phyloP scores from a whole-genome alignment of 2,329 filamentous ascomycete genomes.

The Fusarium beomiforme region DNA sequence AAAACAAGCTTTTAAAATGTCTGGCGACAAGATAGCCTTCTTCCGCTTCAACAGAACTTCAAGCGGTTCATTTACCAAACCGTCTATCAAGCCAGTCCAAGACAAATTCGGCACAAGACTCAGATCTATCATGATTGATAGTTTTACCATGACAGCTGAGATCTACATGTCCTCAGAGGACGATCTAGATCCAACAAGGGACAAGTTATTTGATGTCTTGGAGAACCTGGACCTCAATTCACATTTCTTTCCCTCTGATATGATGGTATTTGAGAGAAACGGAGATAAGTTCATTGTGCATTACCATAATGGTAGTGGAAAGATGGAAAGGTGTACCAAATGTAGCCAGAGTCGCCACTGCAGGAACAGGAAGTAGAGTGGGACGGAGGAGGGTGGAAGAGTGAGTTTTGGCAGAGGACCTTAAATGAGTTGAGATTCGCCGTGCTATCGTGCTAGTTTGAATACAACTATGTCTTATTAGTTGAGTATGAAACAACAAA shows the following conservation, averaged over 20 bases:
- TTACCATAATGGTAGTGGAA: not conserved
- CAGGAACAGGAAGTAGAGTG: not conserved
- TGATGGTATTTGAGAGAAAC: not conserved
- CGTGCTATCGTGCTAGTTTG: not conserved
- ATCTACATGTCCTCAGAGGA: not conserved
- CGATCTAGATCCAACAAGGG: not conserved
- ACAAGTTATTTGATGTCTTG: not conserved
- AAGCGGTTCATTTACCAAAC: not conserved
- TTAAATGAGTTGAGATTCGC: too few relatives aligned
- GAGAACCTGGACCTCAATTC: not conserved
- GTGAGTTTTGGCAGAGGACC: not conserved
- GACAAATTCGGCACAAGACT: not conserved
- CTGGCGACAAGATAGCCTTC: not conserved
- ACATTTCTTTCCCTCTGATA: not conserved
- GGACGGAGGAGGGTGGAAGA: accelerated
- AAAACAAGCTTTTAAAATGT: not conserved
- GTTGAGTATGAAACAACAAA: too few relatives aligned
- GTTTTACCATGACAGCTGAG: not conserved
- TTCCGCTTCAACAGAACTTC: not conserved
- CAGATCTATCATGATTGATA: not conserved
- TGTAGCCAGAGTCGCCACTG: not conserved
- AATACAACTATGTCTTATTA: not conserved
- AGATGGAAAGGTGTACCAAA: not conserved
- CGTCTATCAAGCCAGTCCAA: not conserved
- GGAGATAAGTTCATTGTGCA: not conserved